Conservation (phyloP, 805 yeast species). For the Wickerhamiella azymoides region DNA sequence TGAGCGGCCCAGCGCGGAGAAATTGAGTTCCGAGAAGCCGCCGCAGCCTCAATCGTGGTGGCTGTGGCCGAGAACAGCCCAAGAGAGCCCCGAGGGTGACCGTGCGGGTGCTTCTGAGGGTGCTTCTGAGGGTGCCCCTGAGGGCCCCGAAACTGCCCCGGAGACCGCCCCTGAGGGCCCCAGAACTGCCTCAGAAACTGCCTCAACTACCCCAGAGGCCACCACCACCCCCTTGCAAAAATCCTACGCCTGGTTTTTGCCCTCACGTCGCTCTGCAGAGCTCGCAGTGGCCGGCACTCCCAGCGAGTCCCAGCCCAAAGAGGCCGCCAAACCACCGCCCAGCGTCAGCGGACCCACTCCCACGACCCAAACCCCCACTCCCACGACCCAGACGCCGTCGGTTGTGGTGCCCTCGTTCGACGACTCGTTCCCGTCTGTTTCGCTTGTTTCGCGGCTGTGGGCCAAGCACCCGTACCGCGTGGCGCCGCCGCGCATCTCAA, state of each 20-base stretch:
- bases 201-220: neutral
- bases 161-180: no score
- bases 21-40: no score
- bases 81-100: neutral
- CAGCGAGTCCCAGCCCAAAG: constrained; percentile 20
- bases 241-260: constrained; percentile 10
- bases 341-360: constrained; percentile 9
- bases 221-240: neutral
- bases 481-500: constrained; percentile 27
- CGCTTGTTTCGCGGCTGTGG: constrained; percentile 13
- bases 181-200: no score
- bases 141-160: no score
- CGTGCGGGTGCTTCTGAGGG: neutral
- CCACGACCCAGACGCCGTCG: constrained; percentile 17
- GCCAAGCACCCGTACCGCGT: constrained; percentile 16
- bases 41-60: no score
- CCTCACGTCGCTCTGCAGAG: constrained; percentile 13
- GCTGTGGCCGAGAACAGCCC: neutral
- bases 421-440: constrained; percentile 19
- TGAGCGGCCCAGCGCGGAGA: no score
- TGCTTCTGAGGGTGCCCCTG: no score
- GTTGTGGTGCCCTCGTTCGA: constrained; percentile 19
- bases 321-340: constrained; percentile 14
- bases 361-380: neutral
- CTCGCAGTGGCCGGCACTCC: constrained; percentile 24